Evolutionary conservation across 148 eudicot genomes (phyloP), one percentile per base, ranked within the genome.

Genomic region (Nepenthes mirabilis): DNA sequence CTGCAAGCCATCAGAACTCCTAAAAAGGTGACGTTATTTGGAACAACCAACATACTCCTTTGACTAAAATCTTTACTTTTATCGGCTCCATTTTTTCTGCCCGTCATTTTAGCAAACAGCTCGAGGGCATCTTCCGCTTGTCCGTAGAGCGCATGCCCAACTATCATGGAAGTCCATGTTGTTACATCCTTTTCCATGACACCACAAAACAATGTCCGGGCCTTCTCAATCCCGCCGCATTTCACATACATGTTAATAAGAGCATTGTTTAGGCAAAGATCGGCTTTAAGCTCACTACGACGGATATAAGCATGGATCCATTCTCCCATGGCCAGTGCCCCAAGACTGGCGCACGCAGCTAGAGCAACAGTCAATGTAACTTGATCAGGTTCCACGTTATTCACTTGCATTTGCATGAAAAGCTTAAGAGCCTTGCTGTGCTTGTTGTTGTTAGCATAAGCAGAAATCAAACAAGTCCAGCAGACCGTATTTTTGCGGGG

Each of bases 111-210:
- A 37, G 67, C 70, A 64, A 77, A 77, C 43, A 77, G 61, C 54
- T 14, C 51, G 14, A 81, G 75, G 5, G 85, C 79, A 63, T 81
- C 73, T 6, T 37, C 54, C 36, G 69, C 78, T 43, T 61, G 66
- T 34, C 82, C 79, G 14, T 81, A 72, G 43, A 81, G 43, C 1
- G 85, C 85, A 57, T 69, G 69, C n/a, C 85, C 82, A 1, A 75
- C 75, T 55, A 81, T 77, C 82, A 81, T 81, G 8, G 79, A 74
- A 8, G 85, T 77, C 82, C 79, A 80, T 9, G 82, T 80, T 14
- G 71, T 74, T 40, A 80, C 85, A 68, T 80, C 79, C 66, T 68
- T 80, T 56, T 61, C 3, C 58, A 49, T 58, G 9, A 65, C 57
- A 59, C 65, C 9, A 36, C 60, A 48, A 59, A 80, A 80, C 67